phyloP scores from a whole-genome alignment of 345 rosid genomes.

The Euphorbia pulcherrima region DNA sequence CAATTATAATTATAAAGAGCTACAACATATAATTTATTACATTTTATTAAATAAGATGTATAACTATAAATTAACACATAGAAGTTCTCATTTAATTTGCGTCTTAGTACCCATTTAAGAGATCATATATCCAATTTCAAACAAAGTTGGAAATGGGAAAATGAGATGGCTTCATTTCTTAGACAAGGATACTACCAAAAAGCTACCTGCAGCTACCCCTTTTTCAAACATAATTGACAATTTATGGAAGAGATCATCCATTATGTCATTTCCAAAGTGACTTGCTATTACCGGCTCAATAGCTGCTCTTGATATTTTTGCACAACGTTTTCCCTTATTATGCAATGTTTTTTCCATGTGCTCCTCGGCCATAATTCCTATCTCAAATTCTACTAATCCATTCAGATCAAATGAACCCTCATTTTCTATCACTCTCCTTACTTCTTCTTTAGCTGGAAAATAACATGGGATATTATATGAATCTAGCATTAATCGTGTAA shows the following conservation, averaged over 20 bases:
- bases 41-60: too few species aligned
- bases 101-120: too few species aligned
- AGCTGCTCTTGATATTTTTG: background rate
- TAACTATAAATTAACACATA: too few species aligned
- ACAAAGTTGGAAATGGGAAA: too few species aligned
- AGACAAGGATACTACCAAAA: too few species aligned
- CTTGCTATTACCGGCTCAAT: background rate
- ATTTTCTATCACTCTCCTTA: background rate
- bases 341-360: background rate
- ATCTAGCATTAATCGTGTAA: background rate
- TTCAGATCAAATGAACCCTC: background rate
- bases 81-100: too few species aligned
- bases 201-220: too few species aligned
- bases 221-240: too few species aligned
- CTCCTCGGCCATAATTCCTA: background rate
- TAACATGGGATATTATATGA: background rate
- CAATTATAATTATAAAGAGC: too few species aligned
- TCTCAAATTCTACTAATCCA: conserved; percentile 1
- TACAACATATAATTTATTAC: too few species aligned
- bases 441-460: background rate
- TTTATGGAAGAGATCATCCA: background rate
- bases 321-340: background rate
- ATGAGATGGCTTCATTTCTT: too few species aligned
- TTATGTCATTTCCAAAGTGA: background rate
- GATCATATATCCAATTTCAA: too few species aligned